These are phyloP conservation scores for Parastagonospora nodorum DNA, from an alignment of 2,329 filamentous ascomycete species.

Conservation along the genomic window DNA sequence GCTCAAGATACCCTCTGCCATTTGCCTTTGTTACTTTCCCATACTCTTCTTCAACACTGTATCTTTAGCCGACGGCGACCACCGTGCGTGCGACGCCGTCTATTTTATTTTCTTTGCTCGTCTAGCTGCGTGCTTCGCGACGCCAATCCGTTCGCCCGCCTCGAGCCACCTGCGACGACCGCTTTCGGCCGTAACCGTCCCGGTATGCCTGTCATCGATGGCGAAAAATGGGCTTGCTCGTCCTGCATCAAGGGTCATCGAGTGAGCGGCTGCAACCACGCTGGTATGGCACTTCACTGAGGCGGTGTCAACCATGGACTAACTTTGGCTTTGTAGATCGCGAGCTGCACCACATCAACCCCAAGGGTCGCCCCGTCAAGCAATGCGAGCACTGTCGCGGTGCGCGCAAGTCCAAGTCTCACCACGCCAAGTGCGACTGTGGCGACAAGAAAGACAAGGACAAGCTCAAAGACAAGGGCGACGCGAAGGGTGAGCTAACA, in stretches of 20 bases:
- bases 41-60: constrained; percentile 24
- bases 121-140: constrained; percentile 15
- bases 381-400: constrained; percentile 97
- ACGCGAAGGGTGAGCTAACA: constrained; percentile 45
- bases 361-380: constrained; percentile 95
- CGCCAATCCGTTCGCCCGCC: constrained; percentile 24
- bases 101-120: constrained; percentile 14
- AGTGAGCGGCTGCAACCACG: constrained; percentile 97
- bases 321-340: constrained; percentile 66
- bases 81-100: constrained; percentile 20
- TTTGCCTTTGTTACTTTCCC: constrained; percentile 27
- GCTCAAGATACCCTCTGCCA: constrained; percentile 43
- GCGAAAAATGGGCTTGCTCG: constrained; percentile 97
- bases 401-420: constrained; percentile 92
- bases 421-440: constrained; percentile 96
- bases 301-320: constrained; percentile 30
- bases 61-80: constrained; percentile 20
- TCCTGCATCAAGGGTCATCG: constrained; percentile 98
- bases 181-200: constrained; percentile 36
- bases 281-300: constrained; percentile 63
- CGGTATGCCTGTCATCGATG: constrained; percentile 62
- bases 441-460: constrained; percentile 80
- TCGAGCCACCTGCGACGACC: constrained; percentile 39
- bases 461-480: constrained; percentile 54
- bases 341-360: constrained; percentile 91